Conservation (phyloP, 805 yeast species). For the Monosporozyma yasuniensis region DNA sequence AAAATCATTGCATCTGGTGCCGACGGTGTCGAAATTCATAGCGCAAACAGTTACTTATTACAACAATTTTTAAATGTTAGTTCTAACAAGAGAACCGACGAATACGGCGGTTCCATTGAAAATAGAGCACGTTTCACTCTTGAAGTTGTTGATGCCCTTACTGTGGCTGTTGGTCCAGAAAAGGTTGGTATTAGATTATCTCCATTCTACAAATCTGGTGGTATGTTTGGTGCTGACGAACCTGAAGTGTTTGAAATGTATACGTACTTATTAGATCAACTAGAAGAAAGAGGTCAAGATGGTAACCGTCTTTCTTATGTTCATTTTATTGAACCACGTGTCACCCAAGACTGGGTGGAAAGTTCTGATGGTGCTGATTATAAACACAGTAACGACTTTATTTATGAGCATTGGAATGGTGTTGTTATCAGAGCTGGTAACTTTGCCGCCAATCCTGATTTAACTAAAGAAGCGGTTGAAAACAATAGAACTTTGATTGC, state of each 20-base stretch:
- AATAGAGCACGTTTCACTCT: constrained; percentile 37
- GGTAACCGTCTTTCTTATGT: constrained; percentile 36
- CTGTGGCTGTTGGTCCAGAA: constrained; percentile 43
- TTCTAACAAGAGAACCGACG: constrained; percentile 39
- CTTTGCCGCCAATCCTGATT: constrained; percentile 16
- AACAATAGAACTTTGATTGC: constrained; percentile 31
- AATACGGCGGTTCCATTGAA: constrained; percentile 47
- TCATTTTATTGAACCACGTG: constrained; percentile 40
- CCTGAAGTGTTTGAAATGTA: constrained; percentile 33
- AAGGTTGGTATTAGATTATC: constrained; percentile 27
- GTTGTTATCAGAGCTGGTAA: constrained; percentile 33
- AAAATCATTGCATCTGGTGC: constrained; percentile 30
- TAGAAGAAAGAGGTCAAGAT: constrained; percentile 31
- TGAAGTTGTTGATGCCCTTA: constrained; percentile 44
- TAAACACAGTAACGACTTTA: constrained; percentile 25
- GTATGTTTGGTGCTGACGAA: constrained; percentile 30
- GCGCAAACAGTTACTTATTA: constrained; percentile 56
- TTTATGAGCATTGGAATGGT: constrained; percentile 37
- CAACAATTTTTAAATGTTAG: constrained; percentile 45
- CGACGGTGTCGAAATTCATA: constrained; percentile 60
- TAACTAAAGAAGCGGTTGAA: constrained; percentile 20
- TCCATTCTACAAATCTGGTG: constrained; percentile 33
- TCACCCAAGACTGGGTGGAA: constrained; percentile 16
- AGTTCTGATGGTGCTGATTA: constrained; percentile 16
- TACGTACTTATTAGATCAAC: constrained; percentile 34